Evolutionary conservation across 768 basidiomycete species (phyloP).

Genomic region (Naganishia antarctica): DNA sequence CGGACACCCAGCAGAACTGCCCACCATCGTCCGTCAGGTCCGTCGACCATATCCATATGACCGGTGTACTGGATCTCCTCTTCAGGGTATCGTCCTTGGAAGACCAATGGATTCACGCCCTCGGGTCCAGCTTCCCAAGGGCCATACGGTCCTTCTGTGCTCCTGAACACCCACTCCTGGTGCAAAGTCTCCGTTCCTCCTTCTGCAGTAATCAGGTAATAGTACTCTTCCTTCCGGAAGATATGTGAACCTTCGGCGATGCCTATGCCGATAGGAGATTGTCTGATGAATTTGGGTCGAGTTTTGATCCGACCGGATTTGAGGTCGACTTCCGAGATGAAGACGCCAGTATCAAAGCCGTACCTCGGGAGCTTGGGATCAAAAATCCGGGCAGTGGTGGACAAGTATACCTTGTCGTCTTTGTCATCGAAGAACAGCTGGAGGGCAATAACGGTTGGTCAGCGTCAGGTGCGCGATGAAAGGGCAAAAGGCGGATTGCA

Average conservation of each 20-base stretch:
- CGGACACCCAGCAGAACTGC: slow-evolving; percentile 37
- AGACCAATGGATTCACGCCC: slow-evolving; percentile 33
- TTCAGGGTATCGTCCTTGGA: slow-evolving; percentile 38
- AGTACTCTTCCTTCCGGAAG: slow-evolving; percentile 37
- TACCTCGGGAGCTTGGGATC: slow-evolving; percentile 19
- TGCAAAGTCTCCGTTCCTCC: slow-evolving; percentile 33
- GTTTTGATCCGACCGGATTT: slow-evolving; percentile 18
- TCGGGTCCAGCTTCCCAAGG: slow-evolving; percentile 38
- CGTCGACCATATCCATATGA: slow-evolving; percentile 51
- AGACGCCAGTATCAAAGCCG: slow-evolving; percentile 25
- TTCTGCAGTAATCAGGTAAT: slow-evolving; percentile 51
- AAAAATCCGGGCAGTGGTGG: slow-evolving; percentile 21
- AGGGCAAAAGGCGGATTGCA: neutral
- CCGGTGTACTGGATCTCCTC: slow-evolving; percentile 49
- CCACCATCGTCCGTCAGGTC: slow-evolving; percentile 47
- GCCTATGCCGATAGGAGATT: slow-evolving; percentile 25
- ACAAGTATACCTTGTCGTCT: slow-evolving; percentile 32
- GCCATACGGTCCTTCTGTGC: slow-evolving; percentile 41
- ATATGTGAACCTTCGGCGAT: slow-evolving; percentile 45
- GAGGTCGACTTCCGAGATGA: slow-evolving; percentile 32
- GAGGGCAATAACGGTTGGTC: neutral
- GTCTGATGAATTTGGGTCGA: slow-evolving; percentile 10
- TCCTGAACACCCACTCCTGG: slow-evolving; percentile 42
- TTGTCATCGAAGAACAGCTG: slow-evolving; percentile 35
- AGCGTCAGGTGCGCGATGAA: neutral